A percentile compares a stretch with the other conserved stretches of the same genome.
phyloP scores from a whole-genome alignment of 441 rosid species.

The Corymbia calophylla region DNA sequence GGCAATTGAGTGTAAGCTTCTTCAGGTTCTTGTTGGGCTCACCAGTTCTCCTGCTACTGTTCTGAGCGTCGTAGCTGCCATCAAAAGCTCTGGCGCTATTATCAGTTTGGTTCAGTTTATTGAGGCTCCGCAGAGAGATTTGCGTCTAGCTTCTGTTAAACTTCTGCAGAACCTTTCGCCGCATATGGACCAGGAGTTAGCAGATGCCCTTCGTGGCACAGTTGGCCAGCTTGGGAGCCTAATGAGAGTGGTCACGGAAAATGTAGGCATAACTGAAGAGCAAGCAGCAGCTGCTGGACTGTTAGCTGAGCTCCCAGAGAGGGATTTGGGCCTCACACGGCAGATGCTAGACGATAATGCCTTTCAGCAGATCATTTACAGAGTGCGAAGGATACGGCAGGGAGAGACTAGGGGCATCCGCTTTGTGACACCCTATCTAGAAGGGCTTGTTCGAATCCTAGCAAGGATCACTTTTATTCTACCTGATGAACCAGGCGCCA shows the following conservation, averaged over 20 bases:
- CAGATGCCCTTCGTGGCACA: constrained; percentile 67
- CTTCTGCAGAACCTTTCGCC: constrained; percentile 87
- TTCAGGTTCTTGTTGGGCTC: constrained; percentile 95
- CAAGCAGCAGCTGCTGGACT: constrained; percentile 92
- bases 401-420: constrained; percentile 76
- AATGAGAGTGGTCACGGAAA: constrained; percentile 63
- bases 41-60: constrained; percentile 57
- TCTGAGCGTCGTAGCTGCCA: constrained; percentile 64
- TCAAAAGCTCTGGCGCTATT: constrained; percentile 83
- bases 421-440: constrained; percentile 66
- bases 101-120: constrained; percentile 96
- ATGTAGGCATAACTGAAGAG: constrained; percentile 69
- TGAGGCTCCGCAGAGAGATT: constrained; percentile 74
- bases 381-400: constrained; percentile 57
- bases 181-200: constrained; percentile 79
- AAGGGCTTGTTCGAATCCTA: constrained; percentile 85
- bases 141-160: constrained; percentile 82
- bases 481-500: constrained; percentile 51
- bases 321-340: constrained; percentile 75
- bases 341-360: constrained; percentile 76
- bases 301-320: constrained; percentile 87
- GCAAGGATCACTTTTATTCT: constrained; percentile 76
- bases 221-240: constrained; percentile 83
- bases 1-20: constrained; percentile 86
- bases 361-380: constrained; percentile 44